These are phyloP conservation scores for Rutstroemia sp. DNA, from an alignment of 2,329 filamentous ascomycete species.

Conservation along the genomic window DNA sequence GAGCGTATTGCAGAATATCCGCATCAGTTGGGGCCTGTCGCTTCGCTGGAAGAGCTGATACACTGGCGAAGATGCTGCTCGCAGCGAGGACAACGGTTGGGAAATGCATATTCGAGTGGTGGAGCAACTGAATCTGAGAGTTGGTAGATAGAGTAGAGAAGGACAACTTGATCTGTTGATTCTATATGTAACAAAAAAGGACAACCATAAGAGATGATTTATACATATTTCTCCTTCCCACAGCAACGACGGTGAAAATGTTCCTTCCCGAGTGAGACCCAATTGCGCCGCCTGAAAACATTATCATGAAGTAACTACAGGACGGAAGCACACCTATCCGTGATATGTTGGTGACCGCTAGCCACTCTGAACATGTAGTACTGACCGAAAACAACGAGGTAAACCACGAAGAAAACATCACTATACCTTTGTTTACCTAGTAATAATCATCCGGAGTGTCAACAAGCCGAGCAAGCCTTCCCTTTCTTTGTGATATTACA, in stretches of 20 bases:
- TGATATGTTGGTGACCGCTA: neutral
- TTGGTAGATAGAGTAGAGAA: neutral
- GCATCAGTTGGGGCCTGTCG: constrained; percentile 19
- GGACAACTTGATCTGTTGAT: neutral
- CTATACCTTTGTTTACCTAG: neutral
- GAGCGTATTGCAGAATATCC: constrained; percentile 40
- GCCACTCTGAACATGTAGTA: neutral
- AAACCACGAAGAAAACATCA: neutral
- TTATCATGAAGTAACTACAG: neutral
- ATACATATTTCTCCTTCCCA: neutral
- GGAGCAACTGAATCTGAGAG: neutral
- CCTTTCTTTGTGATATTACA: neutral
- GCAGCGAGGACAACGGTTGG: constrained; percentile 15
- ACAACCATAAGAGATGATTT: neutral
- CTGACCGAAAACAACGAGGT: neutral
- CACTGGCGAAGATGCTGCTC: constrained; percentile 7
- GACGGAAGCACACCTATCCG: neutral
- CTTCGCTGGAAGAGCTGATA: constrained; percentile 16
- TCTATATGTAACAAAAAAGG: neutral
- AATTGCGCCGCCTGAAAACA: no score
- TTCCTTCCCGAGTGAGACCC: no score
- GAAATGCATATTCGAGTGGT: constrained; percentile 21
- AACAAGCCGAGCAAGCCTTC: neutral
- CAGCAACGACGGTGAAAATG: no score
- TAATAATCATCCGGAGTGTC: neutral